phyloP scores from a whole-genome alignment of 2,329 filamentous ascomycete species.

The Ophiostoma himal-ulmi region DNA sequence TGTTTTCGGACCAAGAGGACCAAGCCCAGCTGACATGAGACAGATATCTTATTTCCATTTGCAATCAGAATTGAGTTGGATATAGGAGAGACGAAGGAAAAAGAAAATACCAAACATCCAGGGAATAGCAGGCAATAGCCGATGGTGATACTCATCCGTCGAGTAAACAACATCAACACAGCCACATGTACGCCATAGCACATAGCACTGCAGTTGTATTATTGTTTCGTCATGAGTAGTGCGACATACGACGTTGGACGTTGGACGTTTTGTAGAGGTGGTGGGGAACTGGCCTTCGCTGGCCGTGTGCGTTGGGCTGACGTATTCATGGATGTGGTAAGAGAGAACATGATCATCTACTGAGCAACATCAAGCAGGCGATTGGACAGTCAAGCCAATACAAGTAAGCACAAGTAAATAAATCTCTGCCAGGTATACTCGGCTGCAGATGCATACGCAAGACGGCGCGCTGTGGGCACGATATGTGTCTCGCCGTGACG shows the following conservation, averaged over 20 bases:
- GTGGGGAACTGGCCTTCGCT: background rate
- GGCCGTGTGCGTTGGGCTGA: conserved; percentile 6
- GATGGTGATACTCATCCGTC: background rate
- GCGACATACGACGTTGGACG: background rate
- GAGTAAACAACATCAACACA: background rate
- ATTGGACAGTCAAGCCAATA: background rate
- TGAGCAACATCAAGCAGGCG: background rate
- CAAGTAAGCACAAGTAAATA: background rate
- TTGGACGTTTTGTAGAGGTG: background rate
- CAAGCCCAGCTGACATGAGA: too few species aligned
- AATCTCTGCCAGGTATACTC: background rate
- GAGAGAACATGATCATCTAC: background rate
- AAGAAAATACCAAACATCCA: too few species aligned
- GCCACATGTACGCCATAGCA: background rate
- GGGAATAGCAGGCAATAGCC: background rate
- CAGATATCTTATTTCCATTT: too few species aligned
- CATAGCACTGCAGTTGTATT: background rate
- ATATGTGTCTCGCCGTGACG: background rate
- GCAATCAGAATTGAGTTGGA: too few species aligned
- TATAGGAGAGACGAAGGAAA: too few species aligned
- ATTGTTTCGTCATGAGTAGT: background rate
- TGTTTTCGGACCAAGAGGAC: too few species aligned
- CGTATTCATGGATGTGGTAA: background rate
- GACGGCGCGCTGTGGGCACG: background rate
- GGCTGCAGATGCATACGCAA: background rate